Evolutionary conservation across 495 filamentous ascomycete species (phyloP).

Genomic region (Hyaloscypha bicolor): DNA sequence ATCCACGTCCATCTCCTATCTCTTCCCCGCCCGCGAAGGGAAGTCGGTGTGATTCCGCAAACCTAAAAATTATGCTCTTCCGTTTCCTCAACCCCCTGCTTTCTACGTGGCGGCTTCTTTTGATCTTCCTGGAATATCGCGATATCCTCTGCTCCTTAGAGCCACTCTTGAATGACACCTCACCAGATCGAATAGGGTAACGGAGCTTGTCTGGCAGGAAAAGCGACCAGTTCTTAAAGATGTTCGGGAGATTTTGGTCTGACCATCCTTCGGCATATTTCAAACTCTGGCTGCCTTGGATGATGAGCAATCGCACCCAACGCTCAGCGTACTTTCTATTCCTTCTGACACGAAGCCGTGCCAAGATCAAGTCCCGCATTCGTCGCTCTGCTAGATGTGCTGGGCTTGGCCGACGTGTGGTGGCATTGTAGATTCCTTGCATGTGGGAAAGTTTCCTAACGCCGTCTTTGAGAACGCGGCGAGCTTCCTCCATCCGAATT

Average conservation of each 20-base stretch:
- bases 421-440: neutral
- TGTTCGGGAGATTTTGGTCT: slow-evolving; percentile 31
- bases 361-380: slow-evolving; percentile 13
- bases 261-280: slow-evolving; percentile 14
- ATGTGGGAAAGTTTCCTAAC: neutral
- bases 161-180: slow-evolving; percentile 25
- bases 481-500: slow-evolving; percentile 35
- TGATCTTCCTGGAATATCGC: neutral
- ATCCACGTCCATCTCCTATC: neutral
- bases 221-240: slow-evolving; percentile 33
- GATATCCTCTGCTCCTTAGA: neutral
- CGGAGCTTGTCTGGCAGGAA: slow-evolving; percentile 32
- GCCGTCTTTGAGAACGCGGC: neutral
- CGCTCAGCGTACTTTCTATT: slow-evolving; percentile 30
- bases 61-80: neutral
- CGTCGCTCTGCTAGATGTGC: neutral
- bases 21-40: neutral
- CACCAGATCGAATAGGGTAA: slow-evolving; percentile 32
- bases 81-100: neutral
- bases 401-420: neutral
- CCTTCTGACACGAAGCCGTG: slow-evolving; percentile 18
- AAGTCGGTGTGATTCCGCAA: neutral
- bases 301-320: slow-evolving; percentile 35
- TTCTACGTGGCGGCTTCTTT: neutral
- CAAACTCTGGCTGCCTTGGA: slow-evolving; percentile 25